These are phyloP conservation scores for Fusarium luffae DNA, from an alignment of 2,329 filamentous ascomycete species.

Conservation along the genomic window DNA sequence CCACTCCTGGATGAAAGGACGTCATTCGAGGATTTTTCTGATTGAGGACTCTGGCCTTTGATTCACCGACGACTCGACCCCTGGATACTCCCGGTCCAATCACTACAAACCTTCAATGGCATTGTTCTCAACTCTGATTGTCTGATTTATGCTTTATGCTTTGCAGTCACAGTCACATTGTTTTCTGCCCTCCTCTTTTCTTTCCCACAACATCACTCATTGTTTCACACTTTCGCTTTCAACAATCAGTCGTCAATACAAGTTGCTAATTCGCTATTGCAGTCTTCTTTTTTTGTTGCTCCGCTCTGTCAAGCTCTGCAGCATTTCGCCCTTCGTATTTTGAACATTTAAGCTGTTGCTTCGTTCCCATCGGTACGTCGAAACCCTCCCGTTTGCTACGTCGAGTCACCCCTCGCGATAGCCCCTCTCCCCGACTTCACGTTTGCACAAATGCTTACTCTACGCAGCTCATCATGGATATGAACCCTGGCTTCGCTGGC, in stretches of 20 bases:
- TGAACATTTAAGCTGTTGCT: conserved; percentile 37
- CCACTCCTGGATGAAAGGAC: neutral
- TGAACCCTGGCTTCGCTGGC: conserved; percentile 48
- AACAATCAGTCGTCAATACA: neutral
- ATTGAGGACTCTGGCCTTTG: neutral
- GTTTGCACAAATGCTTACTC: conserved; percentile 15
- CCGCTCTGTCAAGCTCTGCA: conserved; percentile 38
- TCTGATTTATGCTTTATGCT: neutral
- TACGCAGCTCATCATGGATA: conserved; percentile 47
- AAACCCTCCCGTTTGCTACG: neutral
- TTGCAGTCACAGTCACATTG: neutral
- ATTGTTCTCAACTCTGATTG: conserved; percentile 6
- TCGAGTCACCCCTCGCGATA: neutral
- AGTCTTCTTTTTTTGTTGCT: conserved; percentile 36
- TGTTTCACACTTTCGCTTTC: neutral
- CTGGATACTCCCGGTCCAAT: neutral
- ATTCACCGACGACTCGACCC: conserved; percentile 15
- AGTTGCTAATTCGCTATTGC: conserved; percentile 19
- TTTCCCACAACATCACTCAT: neutral
- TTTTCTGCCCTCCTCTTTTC: neutral
- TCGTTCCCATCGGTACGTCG: conserved; percentile 32
- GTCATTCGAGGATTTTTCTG: neutral
- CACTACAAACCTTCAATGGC: neutral
- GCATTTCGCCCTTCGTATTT: conserved; percentile 32
- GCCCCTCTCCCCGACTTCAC: neutral